A percentile compares a stretch with the other conserved stretches of the same genome.
phyloP scores from a whole-genome alignment of 441 rosid genomes.

The Biscutella laevigata region DNA sequence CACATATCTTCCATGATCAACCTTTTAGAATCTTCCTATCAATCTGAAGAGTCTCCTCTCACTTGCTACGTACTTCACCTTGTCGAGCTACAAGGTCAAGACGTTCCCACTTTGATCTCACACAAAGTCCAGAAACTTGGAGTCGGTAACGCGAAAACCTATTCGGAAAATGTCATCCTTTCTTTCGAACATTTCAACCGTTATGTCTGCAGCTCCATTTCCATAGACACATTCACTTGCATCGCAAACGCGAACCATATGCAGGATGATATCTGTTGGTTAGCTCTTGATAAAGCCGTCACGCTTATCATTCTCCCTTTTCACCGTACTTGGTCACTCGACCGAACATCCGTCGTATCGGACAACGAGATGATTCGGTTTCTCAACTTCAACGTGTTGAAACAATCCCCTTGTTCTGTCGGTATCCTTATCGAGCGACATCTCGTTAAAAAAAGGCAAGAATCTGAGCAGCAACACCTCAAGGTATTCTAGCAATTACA shows the following conservation, averaged over 20 bases:
- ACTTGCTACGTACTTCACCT: slow-evolving; percentile 37
- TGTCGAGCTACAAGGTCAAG: slow-evolving; percentile 32
- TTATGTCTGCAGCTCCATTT: slow-evolving; percentile 16
- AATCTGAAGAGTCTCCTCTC: slow-evolving; percentile 26
- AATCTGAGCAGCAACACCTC: not conserved
- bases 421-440: slow-evolving; percentile 39
- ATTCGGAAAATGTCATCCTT: slow-evolving; percentile 31
- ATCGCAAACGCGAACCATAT: slow-evolving; percentile 27
- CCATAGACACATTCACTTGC: slow-evolving; percentile 33
- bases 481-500: slow-evolving; percentile 12
- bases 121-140: slow-evolving; percentile 33
- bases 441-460: slow-evolving; percentile 17
- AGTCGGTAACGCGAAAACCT: not conserved
- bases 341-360: slow-evolving; percentile 26
- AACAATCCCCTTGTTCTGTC: slow-evolving; percentile 51
- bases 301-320: slow-evolving; percentile 43
- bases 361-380: slow-evolving; percentile 25
- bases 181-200: slow-evolving; percentile 33
- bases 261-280: slow-evolving; percentile 42
- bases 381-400: slow-evolving; percentile 32
- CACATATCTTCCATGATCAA: slow-evolving; percentile 37
- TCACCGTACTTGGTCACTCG: slow-evolving; percentile 37
- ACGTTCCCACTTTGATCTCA: slow-evolving; percentile 34
- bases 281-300: slow-evolving; percentile 34
- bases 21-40: slow-evolving; percentile 29